Conservation (phyloP, 148 eudicot genomes). For the Heliosperma pusillum region DNA sequence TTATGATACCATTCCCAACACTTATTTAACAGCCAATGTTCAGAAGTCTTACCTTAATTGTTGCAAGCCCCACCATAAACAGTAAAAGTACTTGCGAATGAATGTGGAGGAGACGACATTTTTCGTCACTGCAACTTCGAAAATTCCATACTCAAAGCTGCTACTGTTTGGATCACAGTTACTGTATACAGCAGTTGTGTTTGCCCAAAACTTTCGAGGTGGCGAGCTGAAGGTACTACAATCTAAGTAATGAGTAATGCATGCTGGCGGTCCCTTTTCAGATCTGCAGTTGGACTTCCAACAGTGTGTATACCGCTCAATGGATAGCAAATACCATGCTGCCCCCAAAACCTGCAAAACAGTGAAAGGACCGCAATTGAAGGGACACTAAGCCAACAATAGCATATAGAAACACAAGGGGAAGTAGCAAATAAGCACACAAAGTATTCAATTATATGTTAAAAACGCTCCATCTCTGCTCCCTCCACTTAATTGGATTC, state of each 20-base stretch:
- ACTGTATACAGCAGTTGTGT: conserved; percentile 47
- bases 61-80: conserved; percentile 98
- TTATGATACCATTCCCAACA: not conserved
- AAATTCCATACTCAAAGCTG: conserved; percentile 67
- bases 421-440: no score
- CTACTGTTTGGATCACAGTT: conserved; percentile 55
- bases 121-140: conserved; percentile 62
- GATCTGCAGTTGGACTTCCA: conserved; percentile 73
- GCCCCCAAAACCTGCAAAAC: conserved; percentile 77
- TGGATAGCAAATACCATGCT: conserved; percentile 85
- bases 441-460: no score
- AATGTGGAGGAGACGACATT: conserved; percentile 67
- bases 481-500: no score
- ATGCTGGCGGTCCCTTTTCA: conserved; percentile 40
- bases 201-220: conserved; percentile 59
- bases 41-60: conserved; percentile 58
- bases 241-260: conserved; percentile 54
- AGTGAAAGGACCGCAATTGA: not conserved
- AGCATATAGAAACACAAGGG: not conserved
- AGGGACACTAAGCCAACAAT: not conserved
- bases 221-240: conserved; percentile 36
- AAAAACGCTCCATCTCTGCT: no score
- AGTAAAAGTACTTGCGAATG: conserved; percentile 78
- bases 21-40: not conserved
- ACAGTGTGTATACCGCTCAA: conserved; percentile 81